Base-by-base conservation (phyloP, 805 yeast species). In the Sugiyamaella americana region DNA sequence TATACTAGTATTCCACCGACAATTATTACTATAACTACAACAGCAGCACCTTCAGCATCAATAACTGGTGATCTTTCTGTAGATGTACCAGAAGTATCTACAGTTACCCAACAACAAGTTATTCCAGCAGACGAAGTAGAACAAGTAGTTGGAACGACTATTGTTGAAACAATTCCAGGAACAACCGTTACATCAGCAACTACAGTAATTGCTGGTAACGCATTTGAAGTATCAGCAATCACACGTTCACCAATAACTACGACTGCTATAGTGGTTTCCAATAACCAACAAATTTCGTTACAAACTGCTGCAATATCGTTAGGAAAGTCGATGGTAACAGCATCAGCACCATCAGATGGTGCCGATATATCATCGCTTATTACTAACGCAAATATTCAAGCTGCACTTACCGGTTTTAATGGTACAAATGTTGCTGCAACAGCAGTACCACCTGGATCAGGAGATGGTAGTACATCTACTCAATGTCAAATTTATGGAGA, bases 111-210 rank as follows among this genome's bases (percentile, higher is more conserved):
- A 17, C 24, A 21, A 42, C 20, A 24, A 23, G 48, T 37, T 6
- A 24, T 40, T 11, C 48, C 48, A 6, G 40, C 18, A 16, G 39
- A 18, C 37, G 37, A 41, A 39, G 37, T 47, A 47, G 30, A 22
- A 20, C 34, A 29, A 23, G 48, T 54, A 46, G 26, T 22, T 46
- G 21, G 47, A 42, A 41, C 41, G 6, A 37, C 38, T 2, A 34
- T 47, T 5, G 35, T 34, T 10, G 43, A 21, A 24, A 43, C 47
- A 17, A 34, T 39, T 16, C 56, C 58, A 2, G 58, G 51, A 4
- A 43, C 53, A 3, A 55, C 58, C 13, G 38, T 48, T 13, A 46
- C 16, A 21, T 5, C 10, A 5, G 20, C 37, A 18, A 17, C 37
- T 21, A 13, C 37, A 35, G 37, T 35, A 35, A n/a, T n/a, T n/a